Percentiles rank a stretch among this genome's conserved stretches.
Conservation (phyloP, 768 basidiomycete genomes). For the Auriscalpium microsporum region DNA sequence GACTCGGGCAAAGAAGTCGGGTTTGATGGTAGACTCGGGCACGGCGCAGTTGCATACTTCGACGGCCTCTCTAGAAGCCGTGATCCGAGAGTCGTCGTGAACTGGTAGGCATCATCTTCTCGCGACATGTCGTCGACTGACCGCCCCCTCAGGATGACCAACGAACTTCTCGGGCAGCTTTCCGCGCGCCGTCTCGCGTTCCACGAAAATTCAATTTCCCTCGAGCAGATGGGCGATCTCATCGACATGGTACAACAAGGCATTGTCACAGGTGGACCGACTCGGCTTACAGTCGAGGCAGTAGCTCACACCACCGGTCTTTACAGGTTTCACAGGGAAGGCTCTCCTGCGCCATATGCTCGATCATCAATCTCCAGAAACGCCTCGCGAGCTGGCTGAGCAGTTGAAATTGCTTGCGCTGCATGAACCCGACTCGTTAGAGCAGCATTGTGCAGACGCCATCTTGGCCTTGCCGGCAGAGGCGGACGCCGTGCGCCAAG, state of each 20-base stretch:
- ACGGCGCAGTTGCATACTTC: conserved; percentile 70
- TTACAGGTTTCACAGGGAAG: conserved; percentile 70
- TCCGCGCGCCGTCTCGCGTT: conserved; percentile 49
- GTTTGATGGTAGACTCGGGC: conserved; percentile 46
- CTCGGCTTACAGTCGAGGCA: background rate
- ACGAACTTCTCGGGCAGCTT: conserved; percentile 79
- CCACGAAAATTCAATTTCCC: conserved; percentile 49
- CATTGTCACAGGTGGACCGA: conserved; percentile 55
- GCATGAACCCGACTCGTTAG: conserved; percentile 31
- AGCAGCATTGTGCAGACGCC: conserved; percentile 50
- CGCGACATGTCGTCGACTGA: too few relatives aligned
- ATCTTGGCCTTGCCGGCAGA: conserved; percentile 61
- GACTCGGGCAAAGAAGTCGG: conserved; percentile 57
- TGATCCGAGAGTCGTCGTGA: conserved; percentile 65
- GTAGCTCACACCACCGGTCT: conserved; percentile 6
- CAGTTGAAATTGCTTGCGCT: conserved; percentile 41
- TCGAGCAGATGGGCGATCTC: conserved; percentile 62
- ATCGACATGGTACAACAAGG: conserved; percentile 64
- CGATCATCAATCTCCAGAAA: conserved; percentile 28
- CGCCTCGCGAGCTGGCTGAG: conserved; percentile 36
- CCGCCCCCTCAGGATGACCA: conserved; percentile 76
- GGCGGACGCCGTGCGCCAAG: conserved; percentile 52
- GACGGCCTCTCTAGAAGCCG: conserved; percentile 54
- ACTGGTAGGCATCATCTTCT: conserved; percentile 53
- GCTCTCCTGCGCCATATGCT: conserved; percentile 67